phyloP scores from a whole-genome alignment of 495 filamentous ascomycete genomes.

The Penicillium coprophilum region DNA sequence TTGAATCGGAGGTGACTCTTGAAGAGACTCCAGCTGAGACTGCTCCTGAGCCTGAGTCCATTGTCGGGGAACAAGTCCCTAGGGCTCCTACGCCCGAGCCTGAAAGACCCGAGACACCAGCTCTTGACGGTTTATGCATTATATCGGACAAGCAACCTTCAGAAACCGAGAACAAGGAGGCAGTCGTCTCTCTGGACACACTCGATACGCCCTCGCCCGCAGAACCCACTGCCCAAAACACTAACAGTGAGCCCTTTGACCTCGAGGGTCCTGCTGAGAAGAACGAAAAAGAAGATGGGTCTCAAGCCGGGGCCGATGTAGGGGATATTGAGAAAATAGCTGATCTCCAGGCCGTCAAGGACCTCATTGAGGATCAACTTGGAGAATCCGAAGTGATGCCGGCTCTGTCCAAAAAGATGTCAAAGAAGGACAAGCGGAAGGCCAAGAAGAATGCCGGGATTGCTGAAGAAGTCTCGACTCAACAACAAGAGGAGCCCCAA shows the following conservation, averaged over 20 bases:
- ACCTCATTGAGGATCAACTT: conserved; percentile 10
- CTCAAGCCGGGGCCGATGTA: background rate
- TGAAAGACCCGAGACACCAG: background rate
- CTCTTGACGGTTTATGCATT: background rate
- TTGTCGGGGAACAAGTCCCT: background rate
- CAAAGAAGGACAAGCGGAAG: conserved; percentile 45
- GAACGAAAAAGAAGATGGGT: conserved; percentile 1
- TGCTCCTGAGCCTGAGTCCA: background rate
- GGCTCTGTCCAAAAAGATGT: conserved; percentile 29
- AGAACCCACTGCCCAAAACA: conserved; percentile 4
- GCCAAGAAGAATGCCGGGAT: conserved; percentile 25
- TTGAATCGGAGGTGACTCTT: background rate
- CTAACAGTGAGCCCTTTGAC: background rate
- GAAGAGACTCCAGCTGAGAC: background rate
- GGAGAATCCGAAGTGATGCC: conserved; percentile 8
- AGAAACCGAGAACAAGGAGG: conserved; percentile 3
- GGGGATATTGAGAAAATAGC: conserved; percentile 18
- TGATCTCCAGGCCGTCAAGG: conserved; percentile 13
- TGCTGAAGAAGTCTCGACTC: conserved; percentile 7
- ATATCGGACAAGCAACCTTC: background rate
- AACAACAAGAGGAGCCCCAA: conserved; percentile 11
- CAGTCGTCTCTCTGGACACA: conserved; percentile 13
- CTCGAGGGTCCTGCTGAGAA: background rate
- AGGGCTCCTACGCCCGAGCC: conserved; percentile 9
- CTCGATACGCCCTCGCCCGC: conserved; percentile 9